phyloP scores from a whole-genome alignment of 2,329 filamentous ascomycete species.

The Penicillium aurantiogriseum region DNA sequence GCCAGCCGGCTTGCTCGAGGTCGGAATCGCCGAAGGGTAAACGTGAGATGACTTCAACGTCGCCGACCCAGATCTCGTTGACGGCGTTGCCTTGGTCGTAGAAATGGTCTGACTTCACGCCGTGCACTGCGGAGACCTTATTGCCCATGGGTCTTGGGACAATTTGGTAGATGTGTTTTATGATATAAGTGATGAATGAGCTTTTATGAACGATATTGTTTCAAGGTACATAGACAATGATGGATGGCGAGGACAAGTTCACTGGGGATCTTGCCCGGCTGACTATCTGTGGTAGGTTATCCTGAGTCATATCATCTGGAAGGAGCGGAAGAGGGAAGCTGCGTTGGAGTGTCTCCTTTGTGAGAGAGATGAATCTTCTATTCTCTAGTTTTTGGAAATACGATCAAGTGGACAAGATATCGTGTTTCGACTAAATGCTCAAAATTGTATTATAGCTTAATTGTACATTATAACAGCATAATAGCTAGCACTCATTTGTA shows the following conservation, averaged over 20 bases:
- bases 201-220: neutral
- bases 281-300: neutral
- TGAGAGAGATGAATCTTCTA: neutral
- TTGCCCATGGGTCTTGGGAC: conserved; percentile 27
- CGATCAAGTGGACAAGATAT: no score
- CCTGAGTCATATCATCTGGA: neutral
- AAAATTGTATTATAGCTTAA: no score
- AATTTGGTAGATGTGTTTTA: neutral
- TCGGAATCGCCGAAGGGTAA: conserved; percentile 42
- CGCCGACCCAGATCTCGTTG: conserved; percentile 40
- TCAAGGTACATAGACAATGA: neutral
- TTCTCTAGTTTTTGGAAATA: neutral
- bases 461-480: neutral
- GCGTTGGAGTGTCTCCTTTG: neutral
- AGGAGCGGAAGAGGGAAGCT: neutral
- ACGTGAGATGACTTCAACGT: conserved; percentile 39
- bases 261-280: neutral
- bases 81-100: conserved; percentile 38
- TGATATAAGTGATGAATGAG: neutral
- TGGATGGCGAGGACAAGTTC: neutral
- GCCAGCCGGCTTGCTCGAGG: conserved; percentile 39
- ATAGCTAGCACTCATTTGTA: neutral
- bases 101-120: conserved; percentile 37
- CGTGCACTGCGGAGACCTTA: conserved; percentile 34
- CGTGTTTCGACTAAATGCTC: neutral